Evolutionary conservation across 768 basidiomycete genomes (phyloP), one percentile per base, ranked within the genome.

Genomic region (Naematelia encephala): DNA sequence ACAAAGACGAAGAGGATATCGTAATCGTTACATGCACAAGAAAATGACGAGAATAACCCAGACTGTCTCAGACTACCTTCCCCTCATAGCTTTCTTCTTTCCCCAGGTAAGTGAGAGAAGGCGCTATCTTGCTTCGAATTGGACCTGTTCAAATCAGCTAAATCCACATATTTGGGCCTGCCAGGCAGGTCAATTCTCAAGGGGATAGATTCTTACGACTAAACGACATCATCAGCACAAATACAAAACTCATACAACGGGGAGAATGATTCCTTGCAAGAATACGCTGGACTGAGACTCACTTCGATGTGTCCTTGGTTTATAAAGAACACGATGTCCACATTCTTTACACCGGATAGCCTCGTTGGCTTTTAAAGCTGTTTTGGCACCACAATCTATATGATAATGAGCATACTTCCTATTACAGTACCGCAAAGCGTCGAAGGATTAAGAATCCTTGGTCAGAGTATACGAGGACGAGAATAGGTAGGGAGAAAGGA

Each of bases 281-380:
- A 14, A 22, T 44, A 4, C 27, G 1, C 10, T 19, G 12, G 25
- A 23, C 4, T 8, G 21, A 21, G 2, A 47, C 91, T 75, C 69
- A 97, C 94, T 93, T 82, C 91, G 82, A 73, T 84, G 89, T 22
- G 92, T 94, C 70, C 94, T 81, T 78, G 93, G 96, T 80, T 98
- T 98, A 80, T 96, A 97, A 90, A 98, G 92, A 76, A 98, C 94
- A 53, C 94, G 86, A 78, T 97, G 94, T 2, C 94, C 94, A 72
- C 94, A 98, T 74, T 97, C 91, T 66, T 89, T 83, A 79, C 94
- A 98, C 57, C 94, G 87, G 64, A 97, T 93, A 44, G 91, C 90
- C 76, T 98, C 94, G 59, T 90, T 82, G 5, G 89, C 82, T 78
- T 86, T 87, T 75, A 97, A 91, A 72, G 89, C 87, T 77, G 93